Base-by-base conservation (phyloP, 2,329 filamentous ascomycete species). In the Plenodomus biglobosus region DNA sequence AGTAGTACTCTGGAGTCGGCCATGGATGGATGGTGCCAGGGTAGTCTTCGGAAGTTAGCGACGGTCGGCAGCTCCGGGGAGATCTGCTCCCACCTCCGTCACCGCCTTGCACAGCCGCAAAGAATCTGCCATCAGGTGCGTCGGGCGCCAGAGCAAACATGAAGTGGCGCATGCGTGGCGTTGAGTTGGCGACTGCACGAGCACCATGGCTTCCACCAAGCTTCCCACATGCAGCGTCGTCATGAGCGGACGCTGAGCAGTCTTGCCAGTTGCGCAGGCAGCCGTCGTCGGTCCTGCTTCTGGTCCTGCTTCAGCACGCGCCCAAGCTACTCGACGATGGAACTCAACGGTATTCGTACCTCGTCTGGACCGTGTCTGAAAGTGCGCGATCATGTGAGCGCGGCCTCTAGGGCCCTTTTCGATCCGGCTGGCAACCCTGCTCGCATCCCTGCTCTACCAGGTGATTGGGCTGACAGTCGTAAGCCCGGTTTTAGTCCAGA, bases 401-500 rank as follows among this genome's bases (percentile, higher is more conserved):
- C 45, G 50, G 48, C 44, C 44, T 41, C 43, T 36, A 50, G 40
- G 55, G 63, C 42, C 50, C 53, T 61, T 38, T 44, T 24, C 22
- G 42, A 42, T 46, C 55, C 56, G 53, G 60, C 46, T 48, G 40
- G 15, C 39, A 64, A 54, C 64, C 65, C 51, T 62, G 66, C 55
- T 58, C 48, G 7, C 45, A 66, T 56, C 68, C 68, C 62, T 53
- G 68, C 60, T 56, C 24, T n/a, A 41, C 58, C 48, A 49, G 47
- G 48, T 70, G 59, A 71, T 72, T 71, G 69, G 68, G 55, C 58
- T 41, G 56, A 48, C 38, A 55, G 46, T 61, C 57, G 64, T 50
- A 43, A 49, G 62, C 64, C 62, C 64, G 68, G 68, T 62, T 68
- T 67, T 71, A 68, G 67, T 55, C 58, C 55, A 64, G 64, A 66